A percentile compares a stretch with the other conserved stretches of the same genome.
These are phyloP conservation scores for Histomonas meleagridis DNA, from an alignment of 208 protist species.

Conservation along the genomic window DNA sequence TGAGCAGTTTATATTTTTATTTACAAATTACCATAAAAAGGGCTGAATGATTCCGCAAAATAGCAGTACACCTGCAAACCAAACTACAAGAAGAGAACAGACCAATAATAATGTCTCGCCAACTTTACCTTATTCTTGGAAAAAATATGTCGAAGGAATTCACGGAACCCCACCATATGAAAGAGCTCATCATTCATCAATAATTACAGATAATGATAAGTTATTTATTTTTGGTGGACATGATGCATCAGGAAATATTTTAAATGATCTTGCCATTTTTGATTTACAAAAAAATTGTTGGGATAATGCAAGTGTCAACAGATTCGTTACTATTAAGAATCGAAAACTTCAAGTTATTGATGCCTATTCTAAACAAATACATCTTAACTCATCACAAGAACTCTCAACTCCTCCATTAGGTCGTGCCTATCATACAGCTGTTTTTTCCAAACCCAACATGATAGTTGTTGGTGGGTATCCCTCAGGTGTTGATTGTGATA, in stretches of 20 bases:
- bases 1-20: too few species aligned
- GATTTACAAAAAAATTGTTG: not conserved
- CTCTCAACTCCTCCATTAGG: not conserved
- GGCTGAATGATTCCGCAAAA: too few species aligned
- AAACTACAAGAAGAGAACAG: too few species aligned
- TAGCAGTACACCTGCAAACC: too few species aligned
- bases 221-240: not conserved
- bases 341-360: not conserved
- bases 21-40: too few species aligned
- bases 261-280: not conserved
- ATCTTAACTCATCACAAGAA: not conserved
- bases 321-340: not conserved
- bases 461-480: not conserved
- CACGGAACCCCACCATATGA: not conserved
- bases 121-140: too few species aligned
- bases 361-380: not conserved
- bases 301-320: not conserved
- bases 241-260: not conserved
- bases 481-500: not conserved
- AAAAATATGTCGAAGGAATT: too few species aligned
- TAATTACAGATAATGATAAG: not conserved
- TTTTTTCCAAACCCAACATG: not conserved
- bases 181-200: not conserved
- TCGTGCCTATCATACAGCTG: not conserved
- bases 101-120: too few species aligned